phyloP scores from a whole-genome alignment of 495 filamentous ascomycete genomes.

The Xylaria castorea region DNA sequence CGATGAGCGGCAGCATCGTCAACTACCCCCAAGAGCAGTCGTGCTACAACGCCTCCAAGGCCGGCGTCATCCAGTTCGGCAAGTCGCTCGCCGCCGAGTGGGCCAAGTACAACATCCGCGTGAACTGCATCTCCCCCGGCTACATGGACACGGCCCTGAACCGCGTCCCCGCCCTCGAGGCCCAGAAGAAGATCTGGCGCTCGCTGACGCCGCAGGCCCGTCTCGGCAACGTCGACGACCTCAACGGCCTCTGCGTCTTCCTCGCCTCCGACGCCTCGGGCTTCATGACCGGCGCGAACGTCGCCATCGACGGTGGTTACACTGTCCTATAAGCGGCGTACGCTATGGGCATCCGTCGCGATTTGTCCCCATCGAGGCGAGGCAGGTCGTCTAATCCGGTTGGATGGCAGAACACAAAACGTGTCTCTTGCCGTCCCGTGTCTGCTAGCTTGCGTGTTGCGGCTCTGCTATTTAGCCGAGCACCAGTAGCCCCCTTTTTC shows the following conservation, averaged over 20 bases:
- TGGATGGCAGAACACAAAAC: neutral
- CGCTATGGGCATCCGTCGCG: neutral
- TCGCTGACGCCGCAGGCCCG: constrained; percentile 74
- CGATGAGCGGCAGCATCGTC: constrained; percentile 79
- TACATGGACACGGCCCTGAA: constrained; percentile 84
- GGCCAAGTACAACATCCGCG: constrained; percentile 75
- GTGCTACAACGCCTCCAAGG: constrained; percentile 83
- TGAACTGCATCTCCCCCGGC: constrained; percentile 79
- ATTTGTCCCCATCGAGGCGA: neutral
- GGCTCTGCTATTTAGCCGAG: constrained; percentile 19
- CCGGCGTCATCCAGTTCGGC: constrained; percentile 75
- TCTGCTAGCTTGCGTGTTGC: neutral
- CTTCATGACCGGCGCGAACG: constrained; percentile 82
- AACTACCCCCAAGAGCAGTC: constrained; percentile 82
- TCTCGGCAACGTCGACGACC: constrained; percentile 74
- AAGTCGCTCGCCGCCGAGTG: constrained; percentile 82
- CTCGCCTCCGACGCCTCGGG: constrained; percentile 73
- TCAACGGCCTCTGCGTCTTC: constrained; percentile 81
- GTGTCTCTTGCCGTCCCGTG: neutral
- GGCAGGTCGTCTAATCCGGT: neutral
- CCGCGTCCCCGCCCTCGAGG: constrained; percentile 73
- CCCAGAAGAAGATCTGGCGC: constrained; percentile 82
- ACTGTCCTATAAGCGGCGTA: constrained; percentile 48
- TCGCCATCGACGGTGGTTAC: constrained; percentile 74
- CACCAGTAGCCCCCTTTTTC: neutral